These are phyloP conservation scores for Pseudocercospora musae DNA, from an alignment of 2,329 filamentous ascomycete genomes.

Conservation along the genomic window DNA sequence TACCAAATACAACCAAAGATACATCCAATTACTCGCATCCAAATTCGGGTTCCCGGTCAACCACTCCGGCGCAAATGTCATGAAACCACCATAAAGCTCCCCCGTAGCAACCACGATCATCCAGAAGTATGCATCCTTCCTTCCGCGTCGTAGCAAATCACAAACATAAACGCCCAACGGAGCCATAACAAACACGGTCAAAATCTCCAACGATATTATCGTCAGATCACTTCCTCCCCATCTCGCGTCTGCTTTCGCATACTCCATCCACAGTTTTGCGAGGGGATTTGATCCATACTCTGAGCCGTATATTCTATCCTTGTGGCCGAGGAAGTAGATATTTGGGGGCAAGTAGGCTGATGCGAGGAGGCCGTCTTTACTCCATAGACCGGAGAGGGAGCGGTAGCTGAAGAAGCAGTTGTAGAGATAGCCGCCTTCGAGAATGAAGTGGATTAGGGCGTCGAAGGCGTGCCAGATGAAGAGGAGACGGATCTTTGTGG, in stretches of 20 bases:
- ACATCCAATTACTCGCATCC: constrained; percentile 59
- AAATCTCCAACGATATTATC: constrained; percentile 57
- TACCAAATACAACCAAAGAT: constrained; percentile 60
- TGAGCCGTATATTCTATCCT: constrained; percentile 57
- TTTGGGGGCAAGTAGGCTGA: constrained; percentile 45
- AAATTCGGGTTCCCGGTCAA: constrained; percentile 56
- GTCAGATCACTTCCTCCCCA: constrained; percentile 60
- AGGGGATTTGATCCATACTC: constrained; percentile 55
- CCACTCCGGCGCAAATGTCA: constrained; percentile 67
- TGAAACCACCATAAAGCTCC: constrained; percentile 63
- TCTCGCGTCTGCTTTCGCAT: constrained; percentile 60
- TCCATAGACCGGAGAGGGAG: constrained; percentile 31
- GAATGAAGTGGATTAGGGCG: constrained; percentile 82
- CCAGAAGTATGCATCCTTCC: constrained; percentile 52
- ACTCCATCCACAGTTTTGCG: constrained; percentile 61
- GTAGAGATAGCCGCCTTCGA: constrained; percentile 89
- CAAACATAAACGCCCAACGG: constrained; percentile 59
- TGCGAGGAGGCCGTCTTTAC: constrained; percentile 17
- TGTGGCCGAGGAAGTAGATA: constrained; percentile 53
- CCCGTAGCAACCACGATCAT: constrained; percentile 59
- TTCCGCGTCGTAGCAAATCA: constrained; percentile 40
- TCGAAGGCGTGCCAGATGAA: constrained; percentile 97
- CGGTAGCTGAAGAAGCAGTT: constrained; percentile 81
- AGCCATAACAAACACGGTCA: constrained; percentile 59
- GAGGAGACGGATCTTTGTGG: constrained; percentile 63